Evolutionary conservation across 306 rosid species (phyloP).

Genomic region (Cucurbita pepo): DNA sequence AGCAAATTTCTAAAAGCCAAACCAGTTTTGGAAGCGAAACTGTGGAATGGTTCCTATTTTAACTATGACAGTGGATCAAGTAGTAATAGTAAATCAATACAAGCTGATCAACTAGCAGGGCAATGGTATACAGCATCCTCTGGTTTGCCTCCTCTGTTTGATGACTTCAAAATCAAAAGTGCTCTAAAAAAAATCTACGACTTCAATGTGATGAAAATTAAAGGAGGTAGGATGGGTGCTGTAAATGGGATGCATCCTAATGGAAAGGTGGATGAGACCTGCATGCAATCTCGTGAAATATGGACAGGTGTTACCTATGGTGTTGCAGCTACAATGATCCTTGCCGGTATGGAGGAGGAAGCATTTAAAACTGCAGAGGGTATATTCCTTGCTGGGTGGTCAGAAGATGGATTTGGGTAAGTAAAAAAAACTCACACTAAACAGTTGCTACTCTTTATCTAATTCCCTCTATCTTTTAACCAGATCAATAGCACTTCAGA

Average conservation of each 20-base stretch:
- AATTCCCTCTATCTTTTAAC: neutral
- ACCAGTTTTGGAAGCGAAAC: constrained; percentile 63
- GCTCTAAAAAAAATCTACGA: constrained; percentile 66
- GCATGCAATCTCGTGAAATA: constrained; percentile 98
- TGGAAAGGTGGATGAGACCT: constrained; percentile 93
- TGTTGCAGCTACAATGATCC: constrained; percentile 90
- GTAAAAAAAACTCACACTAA: neutral
- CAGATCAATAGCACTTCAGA: neutral
- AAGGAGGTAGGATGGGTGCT: constrained; percentile 95
- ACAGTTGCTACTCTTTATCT: neutral
- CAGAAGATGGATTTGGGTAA: constrained; percentile 97
- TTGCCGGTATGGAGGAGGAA: constrained; percentile 85
- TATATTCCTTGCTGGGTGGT: constrained; percentile 83
- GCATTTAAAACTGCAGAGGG: constrained; percentile 88
- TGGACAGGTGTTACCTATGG: constrained; percentile 95
- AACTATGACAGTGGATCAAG: constrained; percentile 91
- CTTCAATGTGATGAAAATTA: constrained; percentile 84
- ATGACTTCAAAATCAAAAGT: constrained; percentile 58
- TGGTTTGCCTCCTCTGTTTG: constrained; percentile 73
- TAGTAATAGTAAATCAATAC: constrained; percentile 82
- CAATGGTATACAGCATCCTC: constrained; percentile 98
- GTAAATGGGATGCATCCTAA: constrained; percentile 94
- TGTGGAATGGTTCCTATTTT: constrained; percentile 96
- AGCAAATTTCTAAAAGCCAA: constrained; percentile 73
- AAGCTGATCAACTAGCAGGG: constrained; percentile 96